phyloP scores from a whole-genome alignment of 2,329 filamentous ascomycete species.

The Thielaviopsis euricoi region DNA sequence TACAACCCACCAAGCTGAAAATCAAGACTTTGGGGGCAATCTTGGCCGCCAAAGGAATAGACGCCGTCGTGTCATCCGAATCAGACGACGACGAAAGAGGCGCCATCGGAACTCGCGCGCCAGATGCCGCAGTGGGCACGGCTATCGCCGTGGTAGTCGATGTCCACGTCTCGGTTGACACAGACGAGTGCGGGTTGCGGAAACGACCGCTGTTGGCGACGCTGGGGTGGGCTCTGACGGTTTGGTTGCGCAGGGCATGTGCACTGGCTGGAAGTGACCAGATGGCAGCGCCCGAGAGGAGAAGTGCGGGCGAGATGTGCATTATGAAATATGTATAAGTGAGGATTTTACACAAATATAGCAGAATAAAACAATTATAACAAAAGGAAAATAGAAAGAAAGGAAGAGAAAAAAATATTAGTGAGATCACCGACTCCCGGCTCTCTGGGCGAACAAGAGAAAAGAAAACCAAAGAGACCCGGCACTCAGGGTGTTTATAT shows the following conservation, averaged over 20 bases:
- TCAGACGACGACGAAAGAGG: not conserved
- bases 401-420: not conserved
- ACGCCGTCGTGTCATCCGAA: not conserved
- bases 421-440: not conserved
- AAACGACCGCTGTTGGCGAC: not conserved
- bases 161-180: not conserved
- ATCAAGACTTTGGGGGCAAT: constrained; percentile 45
- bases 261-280: not conserved
- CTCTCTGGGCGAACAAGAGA: not conserved
- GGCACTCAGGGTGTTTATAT: not conserved
- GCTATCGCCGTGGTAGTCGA: not conserved
- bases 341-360: not conserved
- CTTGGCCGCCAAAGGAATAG: constrained; percentile 11
- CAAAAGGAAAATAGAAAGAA: not conserved
- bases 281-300: not conserved
- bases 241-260: not conserved
- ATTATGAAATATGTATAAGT: not conserved
- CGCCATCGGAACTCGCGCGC: not conserved
- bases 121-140: not conserved
- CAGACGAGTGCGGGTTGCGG: not conserved
- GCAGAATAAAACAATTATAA: not conserved
- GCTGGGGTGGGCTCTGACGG: not conserved
- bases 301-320: not conserved
- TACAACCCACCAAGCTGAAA: constrained; percentile 37
- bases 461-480: not conserved